phyloP scores from a whole-genome alignment of 495 filamentous ascomycete species.

The Stereocaulon alpinum region DNA sequence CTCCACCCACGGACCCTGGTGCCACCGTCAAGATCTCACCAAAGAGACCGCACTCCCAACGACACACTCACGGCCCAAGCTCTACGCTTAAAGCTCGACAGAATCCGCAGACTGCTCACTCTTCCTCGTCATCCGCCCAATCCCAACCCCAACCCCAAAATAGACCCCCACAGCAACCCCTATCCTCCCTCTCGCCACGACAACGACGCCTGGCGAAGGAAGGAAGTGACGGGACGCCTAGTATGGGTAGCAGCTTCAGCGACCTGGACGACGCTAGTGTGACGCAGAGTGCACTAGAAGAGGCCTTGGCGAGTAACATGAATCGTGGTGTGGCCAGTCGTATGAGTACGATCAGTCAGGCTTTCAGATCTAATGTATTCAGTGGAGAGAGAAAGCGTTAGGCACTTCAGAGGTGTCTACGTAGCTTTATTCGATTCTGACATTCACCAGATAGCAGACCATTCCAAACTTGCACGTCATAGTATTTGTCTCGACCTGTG shows the following conservation, averaged over 20 bases:
- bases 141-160: constrained; percentile 15
- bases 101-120: constrained; percentile 18
- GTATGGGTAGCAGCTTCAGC: constrained; percentile 96
- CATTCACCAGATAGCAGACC: too few species aligned
- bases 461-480: too few species aligned
- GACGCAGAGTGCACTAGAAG: constrained; percentile 87
- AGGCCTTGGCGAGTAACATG: constrained; percentile 87
- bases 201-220: constrained; percentile 42
- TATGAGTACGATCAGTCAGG: constrained; percentile 76
- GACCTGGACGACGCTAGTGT: constrained; percentile 94
- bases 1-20: constrained; percentile 38
- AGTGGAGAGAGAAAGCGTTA: not conserved
- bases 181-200: constrained; percentile 46
- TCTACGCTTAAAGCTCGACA: constrained; percentile 11
- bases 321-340: constrained; percentile 78
- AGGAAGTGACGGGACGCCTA: constrained; percentile 81
- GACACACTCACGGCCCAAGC: not conserved
- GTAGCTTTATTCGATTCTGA: too few species aligned
- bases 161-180: constrained; percentile 35
- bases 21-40: constrained; percentile 44
- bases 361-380: constrained; percentile 34
- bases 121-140: constrained; percentile 25
- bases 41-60: constrained; percentile 22
- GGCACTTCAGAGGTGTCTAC: not conserved
- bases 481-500: too few species aligned